A percentile compares a stretch with the other conserved stretches of the same genome.
Conservation (phyloP, 257 asterid species). For the Echium plantagineum region DNA sequence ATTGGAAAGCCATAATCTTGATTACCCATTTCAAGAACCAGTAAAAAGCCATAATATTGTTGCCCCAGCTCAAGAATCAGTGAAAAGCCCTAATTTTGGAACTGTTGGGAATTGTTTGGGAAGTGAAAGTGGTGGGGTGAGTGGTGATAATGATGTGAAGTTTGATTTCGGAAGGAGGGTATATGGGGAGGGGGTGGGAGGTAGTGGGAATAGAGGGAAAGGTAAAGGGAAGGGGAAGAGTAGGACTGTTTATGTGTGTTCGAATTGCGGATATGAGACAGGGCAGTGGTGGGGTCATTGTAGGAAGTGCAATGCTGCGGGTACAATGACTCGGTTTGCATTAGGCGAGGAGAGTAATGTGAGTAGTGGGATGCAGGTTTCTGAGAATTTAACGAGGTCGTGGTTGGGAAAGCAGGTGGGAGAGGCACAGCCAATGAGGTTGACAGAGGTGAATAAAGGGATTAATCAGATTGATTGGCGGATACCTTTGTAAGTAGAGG, state of each 20-base stretch:
- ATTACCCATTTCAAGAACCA: too few relatives aligned
- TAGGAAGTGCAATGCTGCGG: conserved; percentile 47
- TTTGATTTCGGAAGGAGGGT: conserved; percentile 24
- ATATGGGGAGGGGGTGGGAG: conserved; percentile 42
- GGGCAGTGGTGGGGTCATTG: conserved; percentile 99
- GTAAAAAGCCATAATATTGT: not conserved
- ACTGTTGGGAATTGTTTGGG: conserved; percentile 15
- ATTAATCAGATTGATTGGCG: conserved; percentile 54
- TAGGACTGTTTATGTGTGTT: conserved; percentile 57
- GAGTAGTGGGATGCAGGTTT: conserved; percentile 38
- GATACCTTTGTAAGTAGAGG: conserved; percentile 51
- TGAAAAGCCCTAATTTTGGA: conserved; percentile 22
- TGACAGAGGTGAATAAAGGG: conserved; percentile 52
- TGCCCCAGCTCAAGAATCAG: conserved; percentile 7
- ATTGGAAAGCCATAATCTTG: too few relatives aligned
- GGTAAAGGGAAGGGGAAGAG: conserved; percentile 51
- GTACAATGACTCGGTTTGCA: conserved; percentile 55
- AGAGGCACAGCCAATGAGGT: conserved; percentile 37
- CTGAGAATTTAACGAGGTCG: conserved; percentile 38
- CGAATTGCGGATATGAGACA: conserved; percentile 60
- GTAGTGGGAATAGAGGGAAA: conserved; percentile 6
- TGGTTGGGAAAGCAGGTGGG: conserved; percentile 50
- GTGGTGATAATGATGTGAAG: conserved; percentile 8
- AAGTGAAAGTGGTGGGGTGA: conserved; percentile 12
- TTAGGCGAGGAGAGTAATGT: conserved; percentile 25